Percentiles rank a stretch among this genome's conserved stretches.
Conservation (phyloP, 768 basidiomycete genomes). For the Rhizopogon salebrosus region DNA sequence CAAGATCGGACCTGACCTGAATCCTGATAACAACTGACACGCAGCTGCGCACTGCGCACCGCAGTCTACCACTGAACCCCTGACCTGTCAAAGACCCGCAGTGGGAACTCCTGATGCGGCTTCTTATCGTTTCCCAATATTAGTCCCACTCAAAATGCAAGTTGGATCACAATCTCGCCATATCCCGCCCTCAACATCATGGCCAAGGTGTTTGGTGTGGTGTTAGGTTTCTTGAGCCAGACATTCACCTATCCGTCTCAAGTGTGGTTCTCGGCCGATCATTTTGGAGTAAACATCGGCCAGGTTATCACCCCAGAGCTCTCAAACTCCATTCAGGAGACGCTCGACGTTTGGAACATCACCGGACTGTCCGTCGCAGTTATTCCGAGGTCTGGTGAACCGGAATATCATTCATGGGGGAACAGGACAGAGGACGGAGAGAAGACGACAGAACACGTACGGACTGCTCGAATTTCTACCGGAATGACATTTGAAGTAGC, state of each 20-base stretch:
- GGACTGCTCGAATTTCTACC: constrained; percentile 3
- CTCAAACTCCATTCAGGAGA: constrained; percentile 14
- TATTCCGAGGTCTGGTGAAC: constrained; percentile 16
- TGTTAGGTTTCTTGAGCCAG: background rate
- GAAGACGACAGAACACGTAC: constrained; percentile 28
- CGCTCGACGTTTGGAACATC: constrained; percentile 17
- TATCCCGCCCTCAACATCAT: background rate
- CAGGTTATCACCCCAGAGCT: constrained; percentile 15
- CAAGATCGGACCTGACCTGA: no score
- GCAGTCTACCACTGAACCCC: no score
- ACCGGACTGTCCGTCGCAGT: constrained; percentile 27
- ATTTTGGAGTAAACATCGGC: background rate
- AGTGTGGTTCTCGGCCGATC: background rate
- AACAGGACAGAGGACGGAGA: constrained; percentile 30
- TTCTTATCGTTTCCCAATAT: no score
- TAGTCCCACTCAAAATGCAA: no score
- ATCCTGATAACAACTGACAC: no score
- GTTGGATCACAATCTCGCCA: no score
- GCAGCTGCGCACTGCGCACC: no score
- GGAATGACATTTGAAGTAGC: background rate
- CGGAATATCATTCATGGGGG: constrained; percentile 31
- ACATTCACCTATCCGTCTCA: background rate
- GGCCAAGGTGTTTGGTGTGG: background rate
- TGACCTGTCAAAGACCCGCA: no score
- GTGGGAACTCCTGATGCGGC: no score